Evolutionary conservation across 805 yeast species (phyloP).

Genomic region (Sugiyamaella marilandica): DNA sequence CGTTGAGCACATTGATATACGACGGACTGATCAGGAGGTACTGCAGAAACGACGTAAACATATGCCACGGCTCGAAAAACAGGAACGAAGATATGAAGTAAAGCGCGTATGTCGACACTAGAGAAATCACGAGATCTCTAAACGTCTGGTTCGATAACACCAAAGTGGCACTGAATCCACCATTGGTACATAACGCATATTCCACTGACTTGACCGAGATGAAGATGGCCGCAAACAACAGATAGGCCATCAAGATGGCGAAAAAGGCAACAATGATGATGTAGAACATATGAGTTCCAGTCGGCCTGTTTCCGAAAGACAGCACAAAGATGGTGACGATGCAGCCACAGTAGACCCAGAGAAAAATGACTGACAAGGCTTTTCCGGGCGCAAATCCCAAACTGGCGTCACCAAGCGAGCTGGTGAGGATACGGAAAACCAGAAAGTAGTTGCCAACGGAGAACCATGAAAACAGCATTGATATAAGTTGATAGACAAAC

Average conservation of each 20-base stretch:
- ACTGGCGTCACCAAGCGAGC: conserved; percentile 61
- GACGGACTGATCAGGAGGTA: conserved; percentile 82
- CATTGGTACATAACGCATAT: conserved; percentile 43
- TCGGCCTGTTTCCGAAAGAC: conserved; percentile 91
- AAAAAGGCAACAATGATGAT: conserved; percentile 69
- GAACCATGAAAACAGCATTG: conserved; percentile 84
- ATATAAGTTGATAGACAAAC: conserved; percentile 69
- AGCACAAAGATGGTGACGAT: conserved; percentile 81
- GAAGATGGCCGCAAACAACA: conserved; percentile 81
- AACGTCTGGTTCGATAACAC: conserved; percentile 66
- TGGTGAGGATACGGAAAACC: conserved; percentile 82
- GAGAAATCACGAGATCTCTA: conserved; percentile 82
- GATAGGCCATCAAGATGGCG: conserved; percentile 83
- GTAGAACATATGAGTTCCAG: conserved; percentile 80
- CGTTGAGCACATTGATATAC: conserved; percentile 84
- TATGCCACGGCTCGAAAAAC: conserved; percentile 88
- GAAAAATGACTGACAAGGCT: conserved; percentile 67
- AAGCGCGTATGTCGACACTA: conserved; percentile 75
- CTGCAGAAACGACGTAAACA: conserved; percentile 83
- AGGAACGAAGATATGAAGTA: conserved; percentile 74
- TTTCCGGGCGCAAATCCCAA: conserved; percentile 68
- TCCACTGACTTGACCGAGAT: conserved; percentile 71
- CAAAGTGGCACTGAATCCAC: conserved; percentile 38
- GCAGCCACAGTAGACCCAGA: conserved; percentile 82
- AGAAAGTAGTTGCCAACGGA: conserved; percentile 85